Percentiles rank a stretch among this genome's conserved stretches.
Evolutionary conservation across 345 rosid genomes (phyloP).

Genomic region (Firmiana major): DNA sequence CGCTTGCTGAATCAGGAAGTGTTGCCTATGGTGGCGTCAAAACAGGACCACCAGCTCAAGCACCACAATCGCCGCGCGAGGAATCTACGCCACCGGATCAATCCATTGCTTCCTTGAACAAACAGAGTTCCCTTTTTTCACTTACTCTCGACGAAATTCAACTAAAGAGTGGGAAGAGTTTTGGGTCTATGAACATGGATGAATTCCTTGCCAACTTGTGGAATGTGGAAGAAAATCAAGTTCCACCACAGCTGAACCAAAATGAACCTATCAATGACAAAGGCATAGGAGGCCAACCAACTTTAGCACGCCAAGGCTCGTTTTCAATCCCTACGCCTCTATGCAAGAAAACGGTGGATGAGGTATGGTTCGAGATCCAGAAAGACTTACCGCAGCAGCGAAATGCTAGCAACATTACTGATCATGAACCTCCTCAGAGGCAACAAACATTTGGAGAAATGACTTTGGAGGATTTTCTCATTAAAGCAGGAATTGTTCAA

Average conservation of each 20-base stretch:
- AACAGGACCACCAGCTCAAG: background rate
- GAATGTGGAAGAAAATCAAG: slow-evolving; percentile 50
- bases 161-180: slow-evolving; percentile 63
- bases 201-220: slow-evolving; percentile 72
- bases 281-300: background rate
- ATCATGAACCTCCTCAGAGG: slow-evolving; percentile 31
- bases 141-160: slow-evolving; percentile 80
- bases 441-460: slow-evolving; percentile 73
- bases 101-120: slow-evolving; percentile 14
- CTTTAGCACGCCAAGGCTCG: slow-evolving; percentile 52
- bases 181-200: slow-evolving; percentile 93
- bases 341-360: slow-evolving; percentile 81
- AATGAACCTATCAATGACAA: background rate
- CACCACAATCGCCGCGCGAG: slow-evolving; percentile 13
- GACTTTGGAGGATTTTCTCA: slow-evolving; percentile 75
- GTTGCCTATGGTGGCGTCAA: background rate
- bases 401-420: slow-evolving; percentile 6
- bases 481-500: slow-evolving; percentile 80
- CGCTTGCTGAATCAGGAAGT: slow-evolving; percentile 9
- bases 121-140: slow-evolving; percentile 50
- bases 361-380: slow-evolving; percentile 80
- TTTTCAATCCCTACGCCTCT: slow-evolving; percentile 61
- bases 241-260: slow-evolving; percentile 13
- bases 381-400: slow-evolving; percentile 35
- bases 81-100: slow-evolving; percentile 9